Percentiles rank a stretch among this genome's conserved stretches.
phyloP scores from a whole-genome alignment of 495 filamentous ascomycete genomes.

The Bryoglossum gracile region DNA sequence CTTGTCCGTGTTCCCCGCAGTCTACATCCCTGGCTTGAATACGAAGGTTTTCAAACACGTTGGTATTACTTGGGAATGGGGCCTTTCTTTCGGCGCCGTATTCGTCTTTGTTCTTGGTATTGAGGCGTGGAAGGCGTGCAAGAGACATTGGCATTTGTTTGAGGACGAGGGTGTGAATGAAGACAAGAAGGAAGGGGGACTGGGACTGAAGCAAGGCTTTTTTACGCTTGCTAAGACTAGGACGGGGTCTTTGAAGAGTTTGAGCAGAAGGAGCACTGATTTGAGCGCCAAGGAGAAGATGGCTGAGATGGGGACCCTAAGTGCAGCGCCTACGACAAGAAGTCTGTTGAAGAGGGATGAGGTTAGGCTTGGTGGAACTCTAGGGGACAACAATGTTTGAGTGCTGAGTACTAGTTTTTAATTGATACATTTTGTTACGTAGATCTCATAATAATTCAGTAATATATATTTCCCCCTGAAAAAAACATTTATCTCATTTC shows the following conservation, averaged over 20 bases:
- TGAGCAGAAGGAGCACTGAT: slow-evolving; percentile 13
- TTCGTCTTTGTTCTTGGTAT: slow-evolving; percentile 50
- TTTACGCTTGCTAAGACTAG: slow-evolving; percentile 32
- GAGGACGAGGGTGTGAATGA: slow-evolving; percentile 13
- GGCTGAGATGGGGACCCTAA: slow-evolving; percentile 12
- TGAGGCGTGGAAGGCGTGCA: slow-evolving; percentile 57
- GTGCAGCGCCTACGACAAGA: slow-evolving; percentile 10
- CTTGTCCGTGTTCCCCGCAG: slow-evolving; percentile 56
- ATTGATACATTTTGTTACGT: too few species aligned
- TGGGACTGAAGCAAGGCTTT: slow-evolving; percentile 33
- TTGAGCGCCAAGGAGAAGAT: slow-evolving; percentile 10
- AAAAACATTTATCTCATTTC: too few species aligned
- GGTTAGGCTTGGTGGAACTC: neutral
- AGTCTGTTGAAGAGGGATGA: slow-evolving; percentile 6
- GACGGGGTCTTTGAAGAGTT: slow-evolving; percentile 15
- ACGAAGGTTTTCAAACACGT: slow-evolving; percentile 59
- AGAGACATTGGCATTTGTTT: slow-evolving; percentile 32
- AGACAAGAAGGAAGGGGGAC: slow-evolving; percentile 1
- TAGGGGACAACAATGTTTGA: too few species aligned
- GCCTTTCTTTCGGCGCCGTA: slow-evolving; percentile 44
- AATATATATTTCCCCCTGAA: too few species aligned
- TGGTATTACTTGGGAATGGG: slow-evolving; percentile 66
- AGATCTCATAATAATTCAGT: too few species aligned
- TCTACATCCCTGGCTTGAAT: slow-evolving; percentile 65
- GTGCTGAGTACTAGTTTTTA: too few species aligned